A percentile compares a stretch with the other conserved stretches of the same genome.
Conservation (phyloP, 129 eudicot species). For the Silybum marianum region DNA sequence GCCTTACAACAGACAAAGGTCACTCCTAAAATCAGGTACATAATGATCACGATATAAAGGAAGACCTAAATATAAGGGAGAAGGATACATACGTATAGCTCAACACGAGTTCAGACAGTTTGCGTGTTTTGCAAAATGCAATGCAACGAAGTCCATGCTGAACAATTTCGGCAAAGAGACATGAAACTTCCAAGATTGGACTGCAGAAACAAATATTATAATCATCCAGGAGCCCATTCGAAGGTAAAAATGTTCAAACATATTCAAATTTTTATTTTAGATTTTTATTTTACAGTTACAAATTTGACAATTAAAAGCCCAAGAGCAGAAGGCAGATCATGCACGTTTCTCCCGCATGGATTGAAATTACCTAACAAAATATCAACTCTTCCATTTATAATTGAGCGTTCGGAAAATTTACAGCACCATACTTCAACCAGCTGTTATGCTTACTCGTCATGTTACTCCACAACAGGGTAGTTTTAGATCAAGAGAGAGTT, state of each 20-base stretch:
- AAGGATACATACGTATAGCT: conserved; percentile 72
- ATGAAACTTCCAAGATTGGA: conserved; percentile 81
- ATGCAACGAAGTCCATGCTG: conserved; percentile 97
- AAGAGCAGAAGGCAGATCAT: background rate
- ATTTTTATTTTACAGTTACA: too few species aligned
- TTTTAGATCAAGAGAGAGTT: background rate
- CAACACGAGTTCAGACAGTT: conserved; percentile 91
- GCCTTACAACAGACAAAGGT: conserved; percentile 46
- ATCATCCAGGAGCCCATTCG: background rate
- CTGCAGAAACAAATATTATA: conserved; percentile 48
- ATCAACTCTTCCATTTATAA: background rate
- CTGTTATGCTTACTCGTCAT: background rate
- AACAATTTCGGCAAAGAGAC: conserved; percentile 82
- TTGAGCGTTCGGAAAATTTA: background rate
- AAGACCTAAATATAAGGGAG: conserved; percentile 10
- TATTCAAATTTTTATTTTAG: too few species aligned
- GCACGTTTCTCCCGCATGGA: background rate
- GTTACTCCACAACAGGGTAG: background rate
- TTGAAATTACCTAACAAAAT: background rate
- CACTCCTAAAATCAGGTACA: conserved; percentile 16
- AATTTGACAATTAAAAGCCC: background rate
- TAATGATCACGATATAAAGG: conserved; percentile 8
- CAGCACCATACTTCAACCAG: background rate
- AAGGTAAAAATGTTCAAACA: background rate
- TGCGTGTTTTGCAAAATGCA: conserved; percentile 97